Evolutionary conservation across 352 stramenopile species (phyloP), one percentile per base, ranked within the genome.

Genomic region (Phytophthora capsici): DNA sequence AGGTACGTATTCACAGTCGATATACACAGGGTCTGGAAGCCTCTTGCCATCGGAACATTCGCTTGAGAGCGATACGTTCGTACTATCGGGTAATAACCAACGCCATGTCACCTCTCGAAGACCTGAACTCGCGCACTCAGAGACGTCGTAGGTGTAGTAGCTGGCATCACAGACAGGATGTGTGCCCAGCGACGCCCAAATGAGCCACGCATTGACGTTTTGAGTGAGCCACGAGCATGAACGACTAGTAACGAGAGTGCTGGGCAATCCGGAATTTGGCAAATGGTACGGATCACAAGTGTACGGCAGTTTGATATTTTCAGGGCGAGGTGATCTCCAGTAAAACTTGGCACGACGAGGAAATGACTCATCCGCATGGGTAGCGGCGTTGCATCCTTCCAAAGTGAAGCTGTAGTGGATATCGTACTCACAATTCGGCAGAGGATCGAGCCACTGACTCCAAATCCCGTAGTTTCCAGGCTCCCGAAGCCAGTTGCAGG

Each of bases 1-100:
- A 1, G 72, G 69, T 7, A 82, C 63, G 19, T 79, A 84, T 26
- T 84, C 77, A 19, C 77, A 86, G 20, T 78, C 69, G n/a, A 86
- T 57, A 5, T 71, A 40, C 10, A 78, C 58, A 3, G 65, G 7
- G 0, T 49, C 43, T 6, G 71, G 64, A 2, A 84, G 54, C 19
- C 25, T 4, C 19, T 57, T 65, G 8, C 69, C 73, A 1, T 52
- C 59, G 1, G n/a, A 69, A 49, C 77, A 87, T 30, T 89, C 77
- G 4, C 53, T 57, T 32, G 72, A 85, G 8, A 67, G 43, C 9
- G 65, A 71, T 2, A 52, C 28, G 43, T 81, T 73, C 12, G 20
- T 37, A 23, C 25, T 9, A 17, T 73, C 30, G 1, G 73, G 66
- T 3, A 86, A 30, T 6, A 66, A 23, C 80, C 80, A 89, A 19